Evolutionary conservation across 371 early-diverging fungal species (phyloP).

Genomic region (Rhizomucor pusillus): DNA sequence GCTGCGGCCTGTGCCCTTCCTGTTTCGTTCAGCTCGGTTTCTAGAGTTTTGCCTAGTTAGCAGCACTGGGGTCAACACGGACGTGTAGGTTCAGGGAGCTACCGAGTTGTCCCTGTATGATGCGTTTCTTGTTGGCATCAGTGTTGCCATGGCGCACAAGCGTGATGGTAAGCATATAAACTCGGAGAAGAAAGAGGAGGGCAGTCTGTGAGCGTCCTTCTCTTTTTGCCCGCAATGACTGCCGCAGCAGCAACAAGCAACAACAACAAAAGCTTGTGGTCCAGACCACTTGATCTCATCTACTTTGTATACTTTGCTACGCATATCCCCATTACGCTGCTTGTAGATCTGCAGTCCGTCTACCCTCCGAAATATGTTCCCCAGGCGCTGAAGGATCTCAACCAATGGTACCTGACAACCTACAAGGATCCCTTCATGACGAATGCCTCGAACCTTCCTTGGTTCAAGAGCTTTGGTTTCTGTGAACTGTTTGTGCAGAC

Average conservation of each 20-base stretch:
- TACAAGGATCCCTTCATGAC: conserved; percentile 63
- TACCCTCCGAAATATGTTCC: conserved; percentile 40
- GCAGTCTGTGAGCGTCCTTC: neutral
- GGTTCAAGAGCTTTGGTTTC: conserved; percentile 56
- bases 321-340: conserved; percentile 60
- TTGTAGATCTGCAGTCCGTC: conserved; percentile 50
- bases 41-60: conserved; percentile 17
- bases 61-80: neutral
- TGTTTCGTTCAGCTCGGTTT: conserved; percentile 28
- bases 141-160: conserved; percentile 48
- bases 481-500: conserved; percentile 63
- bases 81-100: neutral
- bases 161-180: conserved; percentile 23
- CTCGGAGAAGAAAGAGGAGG: conserved; percentile 4
- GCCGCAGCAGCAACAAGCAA: neutral
- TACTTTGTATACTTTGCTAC: conserved; percentile 56
- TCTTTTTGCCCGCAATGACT: neutral
- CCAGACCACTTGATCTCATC: conserved; percentile 46
- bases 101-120: conserved; percentile 47
- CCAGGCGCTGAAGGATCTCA: conserved; percentile 29
- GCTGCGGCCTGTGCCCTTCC: conserved; percentile 32
- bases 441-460: conserved; percentile 26
- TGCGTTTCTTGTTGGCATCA: conserved; percentile 39
- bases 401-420: conserved; percentile 30
- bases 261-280: conserved; percentile 10